Evolutionary conservation across 192 early-diverging fungal genomes (phyloP).

Genomic region (Backusella macrospora): DNA sequence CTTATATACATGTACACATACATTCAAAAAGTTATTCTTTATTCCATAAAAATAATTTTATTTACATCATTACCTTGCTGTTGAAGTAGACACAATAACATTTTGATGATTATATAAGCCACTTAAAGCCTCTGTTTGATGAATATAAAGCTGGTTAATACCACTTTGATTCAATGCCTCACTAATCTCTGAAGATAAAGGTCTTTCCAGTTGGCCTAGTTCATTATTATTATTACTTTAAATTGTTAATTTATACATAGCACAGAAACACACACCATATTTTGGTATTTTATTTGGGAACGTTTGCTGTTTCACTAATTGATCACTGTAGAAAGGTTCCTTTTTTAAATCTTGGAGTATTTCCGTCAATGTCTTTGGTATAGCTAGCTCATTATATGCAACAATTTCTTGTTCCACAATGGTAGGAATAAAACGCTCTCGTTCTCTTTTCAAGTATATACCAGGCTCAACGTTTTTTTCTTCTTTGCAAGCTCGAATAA

Average conservation of each 20-base stretch:
- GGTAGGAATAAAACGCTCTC: constrained; percentile 1
- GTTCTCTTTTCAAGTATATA: background rate
- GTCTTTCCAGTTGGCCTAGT: constrained; percentile 21
- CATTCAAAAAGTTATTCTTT: background rate
- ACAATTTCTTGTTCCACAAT: background rate
- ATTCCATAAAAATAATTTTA: constrained; percentile 5
- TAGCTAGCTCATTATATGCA: background rate
- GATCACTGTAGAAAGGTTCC: constrained; percentile 42
- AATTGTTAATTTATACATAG: background rate
- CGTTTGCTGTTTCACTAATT: constrained; percentile 32
- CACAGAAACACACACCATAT: background rate
- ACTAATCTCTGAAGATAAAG: constrained; percentile 16
- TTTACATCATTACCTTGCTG: constrained; percentile 55
- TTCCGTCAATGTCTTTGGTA: background rate
- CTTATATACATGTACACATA: constrained; percentile 36
- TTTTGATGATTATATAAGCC: constrained; percentile 47
- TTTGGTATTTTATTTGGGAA: constrained; percentile 3
- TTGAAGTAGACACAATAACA: constrained; percentile 72
- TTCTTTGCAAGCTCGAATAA: background rate
- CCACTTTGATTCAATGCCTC: constrained; percentile 17
- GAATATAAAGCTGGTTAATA: constrained; percentile 62
- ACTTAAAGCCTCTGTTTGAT: constrained; percentile 72
- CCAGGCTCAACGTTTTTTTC: background rate
- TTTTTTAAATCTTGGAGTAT: background rate
- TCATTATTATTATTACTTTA: background rate